Percentiles rank a stretch among this genome's conserved stretches.
Conservation (phyloP, 306 rosid genomes). For the Inga laurina region DNA sequence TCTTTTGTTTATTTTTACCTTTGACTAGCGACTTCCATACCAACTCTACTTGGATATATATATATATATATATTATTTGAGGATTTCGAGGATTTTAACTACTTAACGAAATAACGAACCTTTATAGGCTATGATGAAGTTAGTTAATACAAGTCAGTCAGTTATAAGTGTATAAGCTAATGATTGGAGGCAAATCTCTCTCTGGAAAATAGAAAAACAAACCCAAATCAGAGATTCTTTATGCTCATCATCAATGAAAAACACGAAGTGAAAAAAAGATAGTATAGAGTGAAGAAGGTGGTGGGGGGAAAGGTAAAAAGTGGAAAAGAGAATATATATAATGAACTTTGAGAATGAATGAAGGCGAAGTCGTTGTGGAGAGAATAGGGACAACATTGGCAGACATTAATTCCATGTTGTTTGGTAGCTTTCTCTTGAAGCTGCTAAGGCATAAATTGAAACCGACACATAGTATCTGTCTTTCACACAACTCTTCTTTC, state of each 20-base stretch:
- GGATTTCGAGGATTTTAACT: background rate
- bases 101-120: background rate
- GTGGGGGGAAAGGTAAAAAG: background rate
- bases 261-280: conserved; percentile 2
- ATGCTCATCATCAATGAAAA: background rate
- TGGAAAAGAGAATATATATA: background rate
- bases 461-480: conserved; percentile 10
- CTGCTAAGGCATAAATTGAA: background rate
- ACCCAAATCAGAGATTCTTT: background rate
- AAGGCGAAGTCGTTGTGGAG: background rate
- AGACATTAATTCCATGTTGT: conserved; percentile 1
- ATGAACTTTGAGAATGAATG: background rate
- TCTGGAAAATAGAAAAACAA: conserved; percentile 3
- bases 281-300: background rate
- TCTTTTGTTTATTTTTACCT: background rate
- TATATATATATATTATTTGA: background rate
- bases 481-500: background rate
- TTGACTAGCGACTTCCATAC: background rate
- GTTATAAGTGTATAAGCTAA: background rate
- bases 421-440: conserved; percentile 15
- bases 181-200: conserved; percentile 21
- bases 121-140: background rate
- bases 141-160: background rate
- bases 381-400: conserved; percentile 1
- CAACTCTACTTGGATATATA: background rate